These are phyloP conservation scores for Triticum dicoccoides DNA, from an alignment of 176 grass and related monocot species.

Conservation along the genomic window DNA sequence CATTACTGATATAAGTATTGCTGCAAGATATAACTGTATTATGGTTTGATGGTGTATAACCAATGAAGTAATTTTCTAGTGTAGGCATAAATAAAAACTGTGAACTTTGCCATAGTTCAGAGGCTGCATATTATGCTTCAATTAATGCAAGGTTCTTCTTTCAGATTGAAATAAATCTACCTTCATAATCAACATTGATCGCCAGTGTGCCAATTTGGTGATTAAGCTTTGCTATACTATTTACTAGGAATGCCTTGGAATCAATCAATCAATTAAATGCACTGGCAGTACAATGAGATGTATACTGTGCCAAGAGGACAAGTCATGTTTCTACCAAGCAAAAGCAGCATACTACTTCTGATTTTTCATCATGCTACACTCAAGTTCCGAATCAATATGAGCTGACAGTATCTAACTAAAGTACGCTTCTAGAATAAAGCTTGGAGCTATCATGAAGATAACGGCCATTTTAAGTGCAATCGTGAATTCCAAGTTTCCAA, in stretches of 20 bases:
- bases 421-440: too few relatives aligned
- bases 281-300: neutral
- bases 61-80: neutral
- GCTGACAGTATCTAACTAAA: too few relatives aligned
- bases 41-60: neutral
- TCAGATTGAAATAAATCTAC: neutral
- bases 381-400: too few relatives aligned
- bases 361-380: too few relatives aligned
- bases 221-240: neutral
- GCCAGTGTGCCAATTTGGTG: neutral
- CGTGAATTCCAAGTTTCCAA: too few relatives aligned
- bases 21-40: conserved; percentile 3
- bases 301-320: neutral
- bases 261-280: neutral
- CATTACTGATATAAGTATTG: neutral
- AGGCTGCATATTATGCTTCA: neutral
- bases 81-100: neutral
- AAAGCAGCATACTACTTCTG: too few relatives aligned
- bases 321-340: neutral
- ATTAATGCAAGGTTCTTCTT: neutral
- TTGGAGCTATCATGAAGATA: too few relatives aligned
- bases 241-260: conserved; percentile 5
- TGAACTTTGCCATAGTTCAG: neutral
- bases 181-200: neutral
- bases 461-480: too few relatives aligned